Base-by-base conservation (phyloP, 345 rosid species). In the Kernera saxatilis region DNA sequence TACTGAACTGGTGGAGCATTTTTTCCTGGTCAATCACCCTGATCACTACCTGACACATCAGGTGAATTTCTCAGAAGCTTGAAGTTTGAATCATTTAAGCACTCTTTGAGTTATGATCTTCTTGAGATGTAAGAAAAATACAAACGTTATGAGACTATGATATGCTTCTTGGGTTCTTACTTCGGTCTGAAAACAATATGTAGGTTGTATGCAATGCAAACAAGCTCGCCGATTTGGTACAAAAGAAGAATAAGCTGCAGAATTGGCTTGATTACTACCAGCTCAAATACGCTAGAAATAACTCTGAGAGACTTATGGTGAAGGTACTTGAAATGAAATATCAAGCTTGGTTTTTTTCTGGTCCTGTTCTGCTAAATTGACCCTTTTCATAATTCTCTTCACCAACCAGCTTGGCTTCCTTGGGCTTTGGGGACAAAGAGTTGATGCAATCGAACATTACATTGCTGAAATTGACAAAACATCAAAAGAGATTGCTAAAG, bases 221-320 rank as follows among this genome's bases (percentile, higher is more conserved):
- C 78, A 84, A 89, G 70, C 93, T 94, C 18, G 87, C 96, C 2
- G 81, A 77, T 67, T 77, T 94, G 89, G 96, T 94, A 27, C 52
- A 85, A 68, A 88, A 84, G 88, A 91, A 82, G 85, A 77, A 85
- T 53, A 87, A 60, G 15, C 35, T 80, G 85, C 92, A 84, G 84
- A 94, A 94, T 69, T 91, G 98, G 97, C 91, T 88, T 41, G 99
- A 85, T 72, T 94, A 88, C 68, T 83, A 88, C 75, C 88, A 94
- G 74, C 83, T 84, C 23, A 94, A 87, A 62, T 84, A 77, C 72
- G 25, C 84, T 15, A 81, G 96, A 77, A 83, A 88, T 39, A 79
- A 71, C 64, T 61, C 84, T 21, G 64, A 78, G 65, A 83, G 78
- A 79, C 85, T 89, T 6, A 2, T 67, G 10, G 87, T 77, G 70